These are phyloP conservation scores for Prunus persica DNA, from an alignment of 306 rosid species.

Conservation along the genomic window Prunus_persica_NCBIv2 NC_034016.1:18461001-18461500, in stretches of 20 bases:
- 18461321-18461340: slow-evolving; percentile 86
- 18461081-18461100: not conserved
- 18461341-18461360: slow-evolving; percentile 98
- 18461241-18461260: slow-evolving; percentile 17
- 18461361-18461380: slow-evolving; percentile 56
- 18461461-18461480: slow-evolving; percentile 90
- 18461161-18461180: not conserved
- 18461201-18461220: slow-evolving; percentile 45
- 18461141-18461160: not conserved
- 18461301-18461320: slow-evolving; percentile 82
- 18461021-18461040: slow-evolving; percentile 1
- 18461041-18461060: not conserved
- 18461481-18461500: slow-evolving; percentile 75
- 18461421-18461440: slow-evolving; percentile 69
- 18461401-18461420: slow-evolving; percentile 66
- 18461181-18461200: not conserved
- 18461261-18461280: slow-evolving; percentile 33
- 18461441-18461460: slow-evolving; percentile 84
- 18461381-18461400: slow-evolving; percentile 52
- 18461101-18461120: not conserved
- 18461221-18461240: slow-evolving; percentile 42
- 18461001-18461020: not conserved
- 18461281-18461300: slow-evolving; percentile 90
- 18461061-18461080: slow-evolving; percentile 28
- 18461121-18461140: not conserved